Percentiles rank a stretch among this genome's conserved stretches.
Evolutionary conservation across 169 alveolate genomes (phyloP).

Genomic region (Miamiensis avidus): DNA sequence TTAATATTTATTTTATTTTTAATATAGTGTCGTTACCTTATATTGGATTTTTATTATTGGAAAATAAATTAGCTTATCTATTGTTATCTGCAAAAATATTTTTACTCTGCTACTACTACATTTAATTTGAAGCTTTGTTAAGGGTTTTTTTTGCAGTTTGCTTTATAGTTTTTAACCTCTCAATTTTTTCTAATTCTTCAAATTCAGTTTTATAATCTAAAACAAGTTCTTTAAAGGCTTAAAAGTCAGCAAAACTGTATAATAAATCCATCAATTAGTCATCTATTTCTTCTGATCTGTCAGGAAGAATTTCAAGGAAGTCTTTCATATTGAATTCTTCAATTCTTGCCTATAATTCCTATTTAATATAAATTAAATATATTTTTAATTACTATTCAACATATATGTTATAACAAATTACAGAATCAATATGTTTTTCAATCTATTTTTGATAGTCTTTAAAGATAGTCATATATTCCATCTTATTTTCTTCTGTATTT

Average conservation of each 20-base stretch:
- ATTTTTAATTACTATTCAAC: neutral
- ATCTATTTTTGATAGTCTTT: constrained; percentile 52
- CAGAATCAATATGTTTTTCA: constrained; percentile 43
- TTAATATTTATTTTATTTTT: constrained; percentile 4
- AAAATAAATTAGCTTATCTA: constrained; percentile 41
- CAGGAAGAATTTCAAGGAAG: constrained; percentile 50
- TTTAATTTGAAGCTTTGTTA: constrained; percentile 14
- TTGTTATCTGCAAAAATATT: constrained; percentile 26
- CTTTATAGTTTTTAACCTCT: constrained; percentile 38
- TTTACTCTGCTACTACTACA: too few relatives aligned
- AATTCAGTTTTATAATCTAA: constrained; percentile 51
- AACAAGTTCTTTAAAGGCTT: constrained; percentile 53
- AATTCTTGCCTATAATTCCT: constrained; percentile 48
- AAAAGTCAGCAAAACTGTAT: constrained; percentile 49
- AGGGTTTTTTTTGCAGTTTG: constrained; percentile 41
- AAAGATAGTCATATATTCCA: constrained; percentile 57
- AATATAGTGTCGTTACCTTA: neutral
- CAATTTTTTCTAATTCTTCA: constrained; percentile 38
- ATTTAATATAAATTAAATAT: constrained; percentile 14
- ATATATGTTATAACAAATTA: neutral
- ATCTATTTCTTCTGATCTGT: constrained; percentile 55
- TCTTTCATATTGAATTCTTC: constrained; percentile 50
- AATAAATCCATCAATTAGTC: constrained; percentile 59
- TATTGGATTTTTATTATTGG: constrained; percentile 37
- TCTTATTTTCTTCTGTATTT: constrained; percentile 60